These are phyloP conservation scores for Wickerhamomyces ciferrii DNA, from an alignment of 805 yeast species.

Conservation along the genomic window DNA sequence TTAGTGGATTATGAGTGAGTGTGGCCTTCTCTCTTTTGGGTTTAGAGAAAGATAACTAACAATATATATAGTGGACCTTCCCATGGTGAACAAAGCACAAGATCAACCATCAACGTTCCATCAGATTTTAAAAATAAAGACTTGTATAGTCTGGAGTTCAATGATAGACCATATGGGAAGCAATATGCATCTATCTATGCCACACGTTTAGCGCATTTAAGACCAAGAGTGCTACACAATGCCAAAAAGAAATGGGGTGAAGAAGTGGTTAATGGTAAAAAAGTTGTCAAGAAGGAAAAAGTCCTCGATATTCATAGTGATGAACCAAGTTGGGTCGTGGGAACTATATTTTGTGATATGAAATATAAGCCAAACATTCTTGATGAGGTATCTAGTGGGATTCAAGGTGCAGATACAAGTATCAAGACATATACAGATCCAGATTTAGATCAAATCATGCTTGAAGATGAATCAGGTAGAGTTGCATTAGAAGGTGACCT, in stretches of 20 bases:
- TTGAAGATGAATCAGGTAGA: constrained; percentile 94
- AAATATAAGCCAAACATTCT: constrained; percentile 80
- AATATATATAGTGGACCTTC: constrained; percentile 2
- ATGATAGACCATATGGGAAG: constrained; percentile 38
- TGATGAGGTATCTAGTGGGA: constrained; percentile 64
- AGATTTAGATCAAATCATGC: constrained; percentile 53
- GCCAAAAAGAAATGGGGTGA: constrained; percentile 55
- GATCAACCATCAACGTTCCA: constrained; percentile 5
- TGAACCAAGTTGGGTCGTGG: constrained; percentile 74
- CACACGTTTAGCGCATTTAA: constrained; percentile 42
- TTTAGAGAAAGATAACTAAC: neutral
- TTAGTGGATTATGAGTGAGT: constrained; percentile 7
- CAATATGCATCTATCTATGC: constrained; percentile 59
- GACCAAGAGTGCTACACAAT: constrained; percentile 38
- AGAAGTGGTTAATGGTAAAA: constrained; percentile 32
- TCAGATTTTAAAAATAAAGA: constrained; percentile 9
- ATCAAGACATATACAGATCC: constrained; percentile 48
- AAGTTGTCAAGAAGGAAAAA: constrained; percentile 35
- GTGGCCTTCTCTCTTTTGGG: neutral
- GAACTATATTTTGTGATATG: constrained; percentile 83
- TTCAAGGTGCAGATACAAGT: constrained; percentile 34
- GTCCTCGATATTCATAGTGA: constrained; percentile 60
- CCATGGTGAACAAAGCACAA: neutral
- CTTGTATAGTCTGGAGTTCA: constrained; percentile 15
- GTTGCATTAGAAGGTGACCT: constrained; percentile 63